Conservation (phyloP, 192 early-diverging fungal genomes). For the Gonapodya sp. region DNA sequence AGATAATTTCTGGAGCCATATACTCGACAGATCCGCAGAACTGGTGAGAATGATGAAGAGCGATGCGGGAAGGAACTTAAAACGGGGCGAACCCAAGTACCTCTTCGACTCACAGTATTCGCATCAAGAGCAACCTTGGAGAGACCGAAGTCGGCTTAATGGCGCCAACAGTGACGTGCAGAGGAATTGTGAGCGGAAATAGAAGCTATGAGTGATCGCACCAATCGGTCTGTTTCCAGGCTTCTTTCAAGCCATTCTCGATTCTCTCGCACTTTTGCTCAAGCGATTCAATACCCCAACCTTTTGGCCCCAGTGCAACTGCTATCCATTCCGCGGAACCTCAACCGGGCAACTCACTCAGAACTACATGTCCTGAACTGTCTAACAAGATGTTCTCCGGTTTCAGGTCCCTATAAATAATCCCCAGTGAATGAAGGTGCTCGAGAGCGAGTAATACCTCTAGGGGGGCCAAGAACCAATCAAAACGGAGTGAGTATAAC, state of each 20-base stretch:
- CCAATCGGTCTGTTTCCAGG: neutral
- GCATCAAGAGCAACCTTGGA: slow-evolving; percentile 67
- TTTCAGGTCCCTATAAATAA: slow-evolving; percentile 96
- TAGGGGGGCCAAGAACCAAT: slow-evolving; percentile 84
- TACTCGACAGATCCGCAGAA: slow-evolving; percentile 74
- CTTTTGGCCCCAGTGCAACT: too few species aligned
- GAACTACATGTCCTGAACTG: neutral
- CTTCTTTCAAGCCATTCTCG: too few species aligned
- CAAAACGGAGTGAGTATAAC: too few species aligned
- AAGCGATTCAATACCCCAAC: too few species aligned
- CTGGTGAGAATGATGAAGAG: slow-evolving; percentile 6
- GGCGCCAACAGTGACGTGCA: too few species aligned
- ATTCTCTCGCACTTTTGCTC: too few species aligned
- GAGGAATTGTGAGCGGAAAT: too few species aligned
- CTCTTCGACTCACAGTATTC: neutral
- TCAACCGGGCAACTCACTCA: too few species aligned
- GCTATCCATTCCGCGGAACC: too few species aligned
- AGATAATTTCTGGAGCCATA: slow-evolving; percentile 24
- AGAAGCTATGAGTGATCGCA: too few species aligned
- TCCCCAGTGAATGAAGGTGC: slow-evolving; percentile 85
- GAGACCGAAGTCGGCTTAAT: slow-evolving; percentile 50
- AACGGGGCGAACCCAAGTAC: slow-evolving; percentile 18
- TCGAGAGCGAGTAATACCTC: slow-evolving; percentile 91
- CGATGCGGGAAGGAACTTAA: slow-evolving; percentile 35
- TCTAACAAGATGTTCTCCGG: slow-evolving; percentile 49